Percentiles rank a stretch among this genome's conserved stretches.
These are phyloP conservation scores for Malus sieversii DNA, from an alignment of 306 rosid genomes.

Conservation along the genomic window DNA sequence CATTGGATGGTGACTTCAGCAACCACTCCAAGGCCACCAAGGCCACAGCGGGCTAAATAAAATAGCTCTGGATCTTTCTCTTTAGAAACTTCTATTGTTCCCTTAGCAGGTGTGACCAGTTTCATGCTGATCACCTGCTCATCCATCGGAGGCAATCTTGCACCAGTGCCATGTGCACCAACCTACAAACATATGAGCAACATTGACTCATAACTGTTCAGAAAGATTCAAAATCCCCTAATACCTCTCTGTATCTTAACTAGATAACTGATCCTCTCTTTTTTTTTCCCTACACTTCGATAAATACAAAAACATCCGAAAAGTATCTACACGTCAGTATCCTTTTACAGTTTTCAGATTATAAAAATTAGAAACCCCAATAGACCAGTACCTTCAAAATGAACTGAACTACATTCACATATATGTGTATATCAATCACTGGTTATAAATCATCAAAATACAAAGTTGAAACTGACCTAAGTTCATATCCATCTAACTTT, in stretches of 20 bases:
- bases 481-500: not conserved
- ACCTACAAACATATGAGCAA: conserved; percentile 45
- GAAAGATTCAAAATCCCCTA: not conserved
- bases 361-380: not conserved
- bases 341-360: not conserved
- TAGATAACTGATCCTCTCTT: not conserved
- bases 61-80: conserved; percentile 86
- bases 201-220: not conserved
- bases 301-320: not conserved
- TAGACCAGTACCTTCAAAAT: not conserved
- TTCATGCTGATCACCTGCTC: conserved; percentile 89
- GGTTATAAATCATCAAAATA: no score
- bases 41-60: conserved; percentile 94
- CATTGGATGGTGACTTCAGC: conserved; percentile 96
- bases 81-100: conserved; percentile 75
- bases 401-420: not conserved
- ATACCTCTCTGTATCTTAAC: not conserved
- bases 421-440: not conserved
- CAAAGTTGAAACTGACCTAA: not conserved
- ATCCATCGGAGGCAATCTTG: conserved; percentile 90
- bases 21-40: conserved; percentile 96
- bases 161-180: conserved; percentile 99
- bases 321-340: not conserved
- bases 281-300: no score
- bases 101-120: conserved; percentile 89